These are phyloP conservation scores for Ophiostoma quercus DNA, from an alignment of 2,329 filamentous ascomycete genomes.

Conservation along the genomic window DNA sequence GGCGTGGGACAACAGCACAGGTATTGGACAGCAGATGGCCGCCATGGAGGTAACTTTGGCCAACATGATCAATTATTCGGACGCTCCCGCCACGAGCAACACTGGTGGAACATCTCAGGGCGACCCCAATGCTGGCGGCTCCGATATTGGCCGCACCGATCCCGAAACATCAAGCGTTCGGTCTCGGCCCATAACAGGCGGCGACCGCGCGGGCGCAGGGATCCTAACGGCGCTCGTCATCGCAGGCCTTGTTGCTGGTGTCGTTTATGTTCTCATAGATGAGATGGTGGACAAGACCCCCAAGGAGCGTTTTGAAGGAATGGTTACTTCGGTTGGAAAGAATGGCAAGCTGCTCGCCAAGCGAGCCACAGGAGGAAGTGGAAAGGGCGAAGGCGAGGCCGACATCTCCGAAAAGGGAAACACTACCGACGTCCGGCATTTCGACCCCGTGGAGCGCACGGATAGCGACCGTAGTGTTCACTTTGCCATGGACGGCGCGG, in stretches of 20 bases:
- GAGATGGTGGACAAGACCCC: conserved; percentile 39
- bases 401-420: conserved; percentile 23
- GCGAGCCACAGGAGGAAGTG: conserved; percentile 9
- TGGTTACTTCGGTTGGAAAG: conserved; percentile 23
- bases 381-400: not conserved
- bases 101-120: conserved; percentile 49
- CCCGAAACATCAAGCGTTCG: not conserved
- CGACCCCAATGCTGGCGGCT: conserved; percentile 38
- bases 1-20: conserved; percentile 53
- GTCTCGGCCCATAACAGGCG: conserved; percentile 16
- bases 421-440: not conserved
- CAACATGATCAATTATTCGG: conserved; percentile 48
- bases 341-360: conserved; percentile 19
- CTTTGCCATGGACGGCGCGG: not conserved
- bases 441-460: not conserved
- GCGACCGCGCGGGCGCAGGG: conserved; percentile 25
- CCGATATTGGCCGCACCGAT: conserved; percentile 18
- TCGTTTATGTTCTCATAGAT: conserved; percentile 46
- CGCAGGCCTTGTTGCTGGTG: conserved; percentile 48
- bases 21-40: conserved; percentile 67
- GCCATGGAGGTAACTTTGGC: conserved; percentile 60
- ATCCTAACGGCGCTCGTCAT: conserved; percentile 43
- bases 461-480: conserved; percentile 14
- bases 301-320: conserved; percentile 34
- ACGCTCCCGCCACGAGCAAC: conserved; percentile 37